Evolutionary conservation across 1,284 basidiomycete species (phyloP).

Genomic region (Pseudozyma pruni): DNA sequence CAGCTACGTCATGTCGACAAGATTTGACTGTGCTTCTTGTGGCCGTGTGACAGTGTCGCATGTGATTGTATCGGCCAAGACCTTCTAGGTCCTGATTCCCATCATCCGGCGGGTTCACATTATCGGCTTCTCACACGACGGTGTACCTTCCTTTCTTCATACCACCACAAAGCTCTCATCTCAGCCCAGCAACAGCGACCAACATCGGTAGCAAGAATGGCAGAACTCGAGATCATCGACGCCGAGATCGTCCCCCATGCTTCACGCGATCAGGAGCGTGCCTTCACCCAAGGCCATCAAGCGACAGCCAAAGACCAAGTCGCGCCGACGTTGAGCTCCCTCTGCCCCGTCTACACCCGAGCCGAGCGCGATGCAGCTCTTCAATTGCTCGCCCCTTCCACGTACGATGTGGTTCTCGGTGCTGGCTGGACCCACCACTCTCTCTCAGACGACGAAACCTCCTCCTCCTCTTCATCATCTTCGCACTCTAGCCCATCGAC

Average conservation of each 20-base stretch:
- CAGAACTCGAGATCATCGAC: constrained; percentile 42
- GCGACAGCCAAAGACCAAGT: neutral
- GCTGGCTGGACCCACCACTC: constrained; percentile 42
- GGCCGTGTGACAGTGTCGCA: too few species aligned
- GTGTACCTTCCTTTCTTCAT: too few species aligned
- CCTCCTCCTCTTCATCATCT: constrained; percentile 21
- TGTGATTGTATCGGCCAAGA: too few species aligned
- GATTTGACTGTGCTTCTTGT: too few species aligned
- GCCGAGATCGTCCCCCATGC: constrained; percentile 27
- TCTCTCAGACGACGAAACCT: constrained; percentile 6
- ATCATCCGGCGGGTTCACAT: too few species aligned
- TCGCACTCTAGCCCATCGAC: constrained; percentile 8
- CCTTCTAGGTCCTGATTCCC: too few species aligned
- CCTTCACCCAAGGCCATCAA: neutral
- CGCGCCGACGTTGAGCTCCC: neutral
- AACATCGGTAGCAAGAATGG: constrained; percentile 15
- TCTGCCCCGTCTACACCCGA: constrained; percentile 21
- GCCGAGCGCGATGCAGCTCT: constrained; percentile 38
- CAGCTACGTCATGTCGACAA: too few species aligned
- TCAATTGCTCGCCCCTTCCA: constrained; percentile 29
- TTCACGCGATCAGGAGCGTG: neutral
- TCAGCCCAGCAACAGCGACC: too few species aligned
- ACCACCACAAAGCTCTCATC: neutral
- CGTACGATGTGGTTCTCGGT: constrained; percentile 46
- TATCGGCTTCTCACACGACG: too few species aligned